phyloP scores from a whole-genome alignment of 2,329 filamentous ascomycete species.

The Fusarium robinianum region DNA sequence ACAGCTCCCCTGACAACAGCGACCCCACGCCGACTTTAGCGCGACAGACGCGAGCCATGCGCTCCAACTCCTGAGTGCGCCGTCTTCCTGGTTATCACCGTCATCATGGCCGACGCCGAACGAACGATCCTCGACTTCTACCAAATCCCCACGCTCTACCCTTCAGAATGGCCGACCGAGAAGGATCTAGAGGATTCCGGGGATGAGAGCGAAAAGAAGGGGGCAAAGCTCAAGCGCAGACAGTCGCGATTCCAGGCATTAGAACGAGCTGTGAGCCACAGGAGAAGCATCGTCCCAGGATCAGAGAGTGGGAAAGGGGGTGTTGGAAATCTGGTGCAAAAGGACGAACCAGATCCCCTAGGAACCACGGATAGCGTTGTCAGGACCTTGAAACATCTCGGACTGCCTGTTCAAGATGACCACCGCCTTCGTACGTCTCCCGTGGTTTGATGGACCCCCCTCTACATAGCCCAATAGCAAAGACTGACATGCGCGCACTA shows the following conservation, averaged over 20 bases:
- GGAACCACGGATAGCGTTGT: conserved; percentile 89
- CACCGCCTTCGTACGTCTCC: conserved; percentile 67
- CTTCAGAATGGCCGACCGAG: conserved; percentile 83
- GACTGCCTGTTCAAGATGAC: conserved; percentile 84
- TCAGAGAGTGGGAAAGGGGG: conserved; percentile 69
- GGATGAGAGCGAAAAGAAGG: conserved; percentile 57
- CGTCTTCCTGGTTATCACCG: conserved; percentile 9
- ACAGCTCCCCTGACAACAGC: too few relatives aligned
- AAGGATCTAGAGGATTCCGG: conserved; percentile 72
- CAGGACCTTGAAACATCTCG: conserved; percentile 73
- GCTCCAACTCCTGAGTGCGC: conserved; percentile 10
- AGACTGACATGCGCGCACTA: conserved; percentile 41
- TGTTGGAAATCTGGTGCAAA: conserved; percentile 78
- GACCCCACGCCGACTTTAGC: neutral
- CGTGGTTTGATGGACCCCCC: too few relatives aligned
- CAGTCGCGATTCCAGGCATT: conserved; percentile 85
- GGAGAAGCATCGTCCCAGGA: conserved; percentile 67
- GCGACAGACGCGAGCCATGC: conserved; percentile 11
- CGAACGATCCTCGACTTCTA: conserved; percentile 85
- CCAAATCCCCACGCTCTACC: conserved; percentile 77
- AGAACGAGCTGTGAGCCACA: conserved; percentile 72
- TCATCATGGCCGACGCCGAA: conserved; percentile 70
- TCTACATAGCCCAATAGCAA: too few relatives aligned
- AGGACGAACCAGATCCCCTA: conserved; percentile 90
- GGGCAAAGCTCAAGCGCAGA: conserved; percentile 58